Evolutionary conservation across 257 asterid species (phyloP), one percentile per base, ranked within the genome.

Genomic region (Scutellaria baicalensis): DNA sequence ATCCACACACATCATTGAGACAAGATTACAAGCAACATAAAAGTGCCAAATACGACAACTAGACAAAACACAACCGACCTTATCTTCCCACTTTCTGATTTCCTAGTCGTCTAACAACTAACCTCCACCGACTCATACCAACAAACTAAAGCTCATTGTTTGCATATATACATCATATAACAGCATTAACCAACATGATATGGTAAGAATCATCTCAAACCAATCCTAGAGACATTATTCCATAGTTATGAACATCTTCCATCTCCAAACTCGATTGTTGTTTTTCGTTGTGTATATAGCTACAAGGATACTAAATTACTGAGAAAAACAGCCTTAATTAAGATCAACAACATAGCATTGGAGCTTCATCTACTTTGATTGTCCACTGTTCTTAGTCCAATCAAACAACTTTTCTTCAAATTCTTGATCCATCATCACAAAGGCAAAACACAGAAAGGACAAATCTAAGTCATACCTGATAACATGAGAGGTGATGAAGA

Each of bases 401-500:
- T 58, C 21, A 43, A 11, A 1, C 40, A 5, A n/a, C 9, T 5
- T 59, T 17, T 20, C 33, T 38, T 36, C 49, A 57, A 6, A 14
- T 47, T 61, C 31, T 39, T 42, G 59, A 64, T n/a, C 59, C 55
- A 55, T 45, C 27, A 59, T 8, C 17, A 31, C 18, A 64, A 3
- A 18, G 13, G 38, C 43, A 36, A 7, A 52, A 42, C 5, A 54
- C 36, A 35, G 11, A 50, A 66, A 64, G 68, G 2, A 36, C 18
- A 70, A 35, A 68, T 12, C 48, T 31, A 6, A 49, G 0, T 5
- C 57, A 63, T 77, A 85, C 90, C 90, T 74, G 85, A 66, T 68
- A 17, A 62, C 23, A 59, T 71, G 54, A 66, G 76, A 61, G 72
- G 48, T 3, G 78, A 45, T 36, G 77, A 58, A 68, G 69, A 57